phyloP scores from a whole-genome alignment of 768 basidiomycete genomes.

The Kwoniella europaea region DNA sequence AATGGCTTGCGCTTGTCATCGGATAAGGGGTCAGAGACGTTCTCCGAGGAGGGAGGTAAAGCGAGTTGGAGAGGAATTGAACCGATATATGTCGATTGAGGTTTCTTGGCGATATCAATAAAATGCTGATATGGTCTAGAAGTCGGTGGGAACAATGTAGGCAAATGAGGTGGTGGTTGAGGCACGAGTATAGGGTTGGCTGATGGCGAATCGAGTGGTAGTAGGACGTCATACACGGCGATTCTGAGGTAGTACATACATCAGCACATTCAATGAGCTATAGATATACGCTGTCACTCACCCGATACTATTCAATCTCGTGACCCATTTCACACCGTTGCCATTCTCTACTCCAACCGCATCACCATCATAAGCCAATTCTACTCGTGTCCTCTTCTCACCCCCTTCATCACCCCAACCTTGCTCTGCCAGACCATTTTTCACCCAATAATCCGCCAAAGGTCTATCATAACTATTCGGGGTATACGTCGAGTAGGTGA shows the following conservation, averaged over 20 bases:
- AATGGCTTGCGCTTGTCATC: constrained; percentile 60
- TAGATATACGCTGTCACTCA: constrained; percentile 63
- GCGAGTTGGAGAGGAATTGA: constrained; percentile 36
- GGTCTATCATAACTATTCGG: constrained; percentile 84
- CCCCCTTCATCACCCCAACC: constrained; percentile 21
- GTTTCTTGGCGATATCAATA: constrained; percentile 63
- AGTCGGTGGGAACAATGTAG: constrained; percentile 69
- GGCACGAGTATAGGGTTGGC: constrained; percentile 77
- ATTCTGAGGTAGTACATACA: constrained; percentile 27
- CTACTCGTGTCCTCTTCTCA: constrained; percentile 49
- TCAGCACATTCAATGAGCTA: constrained; percentile 42
- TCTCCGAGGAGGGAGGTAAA: constrained; percentile 17
- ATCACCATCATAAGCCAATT: constrained; percentile 53
- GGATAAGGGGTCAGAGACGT: constrained; percentile 49
- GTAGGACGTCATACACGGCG: constrained; percentile 56
- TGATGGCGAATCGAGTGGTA: constrained; percentile 58
- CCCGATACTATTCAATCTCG: constrained; percentile 64
- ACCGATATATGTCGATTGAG: constrained; percentile 79
- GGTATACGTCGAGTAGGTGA: constrained; percentile 89
- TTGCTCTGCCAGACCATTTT: constrained; percentile 62
- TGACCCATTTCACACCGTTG: constrained; percentile 50
- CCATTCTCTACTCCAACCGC: constrained; percentile 53
- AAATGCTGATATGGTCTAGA: constrained; percentile 40
- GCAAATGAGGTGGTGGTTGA: constrained; percentile 78
- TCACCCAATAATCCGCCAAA: constrained; percentile 73